Base-by-base conservation (phyloP, 2,329 filamentous ascomycete genomes). In the Aspergillus aculeatinus region DNA sequence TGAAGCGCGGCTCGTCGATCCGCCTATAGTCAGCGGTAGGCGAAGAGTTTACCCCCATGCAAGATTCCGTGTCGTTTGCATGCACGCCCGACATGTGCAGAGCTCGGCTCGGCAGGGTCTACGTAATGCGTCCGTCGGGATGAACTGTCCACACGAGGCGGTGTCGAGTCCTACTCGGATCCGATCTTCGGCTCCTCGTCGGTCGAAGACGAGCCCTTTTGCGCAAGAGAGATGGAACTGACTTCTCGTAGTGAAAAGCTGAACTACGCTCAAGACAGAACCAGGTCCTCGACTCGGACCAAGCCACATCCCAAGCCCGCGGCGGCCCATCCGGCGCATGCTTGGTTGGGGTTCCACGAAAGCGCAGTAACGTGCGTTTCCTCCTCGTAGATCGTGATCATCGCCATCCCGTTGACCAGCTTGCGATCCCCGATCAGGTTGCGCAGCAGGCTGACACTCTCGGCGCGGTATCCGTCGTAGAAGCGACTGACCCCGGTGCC, bases 271-370 rank as follows among this genome's bases (percentile, higher is more conserved):
- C 27, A 55, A 16, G 42, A 55, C 42, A 74, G 68, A 0, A 87
- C 86, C 23, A 91, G 71, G 68, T 91, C 87, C 79, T 89, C 84
- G 21, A 91, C 79, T 62, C 85, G 82, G 48, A 91, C 79, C 60
- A 91, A 71, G 0, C 89, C 89, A 29, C 86, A 89, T 0, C 82
- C 88, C 81, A 89, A 82, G 0, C 85, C 87, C 3, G 83, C 84
- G 10, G 87, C 87, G 2, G 85, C 86, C 87, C 88, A 89, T 65
- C 83, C 87, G 12, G 87, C 86, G 66, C 82, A 87, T n/a, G 80
- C 77, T 39, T 80, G 71, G 66, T 90, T 90, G 1, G 87, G 86
- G 68, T 90, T 90, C 88, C 88, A 91, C 47, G 82, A 81, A 25
- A 89, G 76, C 1, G 82, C 79, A 5, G 86, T 86, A 63, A 90